Percentiles rank a stretch among this genome's conserved stretches.
Evolutionary conservation across 257 asterid species (phyloP).

Genomic region (Galeopsis tetrahit): DNA sequence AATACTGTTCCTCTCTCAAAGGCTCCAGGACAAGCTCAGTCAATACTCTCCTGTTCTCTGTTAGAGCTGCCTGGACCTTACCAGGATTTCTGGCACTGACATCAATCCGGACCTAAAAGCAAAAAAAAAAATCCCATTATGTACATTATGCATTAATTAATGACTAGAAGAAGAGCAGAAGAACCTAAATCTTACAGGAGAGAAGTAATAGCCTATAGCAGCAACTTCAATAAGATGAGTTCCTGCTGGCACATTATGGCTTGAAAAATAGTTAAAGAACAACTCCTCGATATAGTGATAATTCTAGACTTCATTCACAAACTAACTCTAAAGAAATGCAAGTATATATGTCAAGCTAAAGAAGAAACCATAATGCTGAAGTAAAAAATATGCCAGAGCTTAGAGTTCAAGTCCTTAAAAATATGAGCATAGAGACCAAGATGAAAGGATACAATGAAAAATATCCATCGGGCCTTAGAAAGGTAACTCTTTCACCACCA

Average conservation of each 20-base stretch:
- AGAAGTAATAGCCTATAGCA: constrained; percentile 86
- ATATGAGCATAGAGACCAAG: constrained; percentile 24
- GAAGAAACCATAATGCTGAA: constrained; percentile 8
- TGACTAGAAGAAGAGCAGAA: constrained; percentile 20
- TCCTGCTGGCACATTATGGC: constrained; percentile 95
- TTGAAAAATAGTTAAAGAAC: constrained; percentile 61
- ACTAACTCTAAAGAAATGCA: constrained; percentile 8
- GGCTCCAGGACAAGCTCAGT: constrained; percentile 92
- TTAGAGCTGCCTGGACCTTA: constrained; percentile 95
- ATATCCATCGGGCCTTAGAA: constrained; percentile 91
- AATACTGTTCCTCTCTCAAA: constrained; percentile 86
- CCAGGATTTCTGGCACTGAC: constrained; percentile 98
- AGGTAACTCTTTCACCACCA: constrained; percentile 87
- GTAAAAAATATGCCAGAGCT: not conserved
- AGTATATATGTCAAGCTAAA: constrained; percentile 8
- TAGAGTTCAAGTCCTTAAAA: constrained; percentile 10
- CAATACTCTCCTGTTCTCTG: constrained; percentile 87
- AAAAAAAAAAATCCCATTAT: constrained; percentile 14
- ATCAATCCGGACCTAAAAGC: constrained; percentile 82
- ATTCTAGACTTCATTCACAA: constrained; percentile 16
- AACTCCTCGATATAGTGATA: constrained; percentile 23
- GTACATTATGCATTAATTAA: constrained; percentile 23
- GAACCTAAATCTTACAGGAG: constrained; percentile 71
- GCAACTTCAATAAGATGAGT: constrained; percentile 97
- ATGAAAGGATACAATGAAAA: constrained; percentile 90